Evolutionary conservation across 176 grass and related monocot genomes (phyloP).

Genomic region (Ensete glaucum): DNA sequence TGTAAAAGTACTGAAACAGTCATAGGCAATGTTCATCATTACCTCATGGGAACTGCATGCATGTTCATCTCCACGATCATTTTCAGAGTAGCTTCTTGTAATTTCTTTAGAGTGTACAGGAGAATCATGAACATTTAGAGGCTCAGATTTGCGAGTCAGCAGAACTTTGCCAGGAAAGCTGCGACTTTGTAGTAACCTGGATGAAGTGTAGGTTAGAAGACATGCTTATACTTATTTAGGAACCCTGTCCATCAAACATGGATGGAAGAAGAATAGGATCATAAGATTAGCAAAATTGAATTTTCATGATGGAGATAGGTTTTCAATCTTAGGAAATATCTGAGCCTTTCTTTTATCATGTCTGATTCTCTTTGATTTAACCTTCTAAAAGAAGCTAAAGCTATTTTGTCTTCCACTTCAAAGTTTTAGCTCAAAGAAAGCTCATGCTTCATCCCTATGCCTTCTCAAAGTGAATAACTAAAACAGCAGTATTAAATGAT

Average conservation of each 20-base stretch:
- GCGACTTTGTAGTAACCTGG: constrained; percentile 78
- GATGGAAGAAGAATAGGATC: not conserved
- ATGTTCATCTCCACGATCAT: constrained; percentile 40
- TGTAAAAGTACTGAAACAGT: not conserved
- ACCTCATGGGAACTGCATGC: constrained; percentile 49
- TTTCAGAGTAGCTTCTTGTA: constrained; percentile 33
- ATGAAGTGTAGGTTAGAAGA: constrained; percentile 7
- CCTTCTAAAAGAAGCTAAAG: too few species aligned
- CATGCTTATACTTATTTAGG: constrained; percentile 3
- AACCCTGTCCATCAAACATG: not conserved
- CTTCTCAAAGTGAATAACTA: too few species aligned
- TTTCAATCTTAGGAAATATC: not conserved
- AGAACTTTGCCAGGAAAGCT: constrained; percentile 92
- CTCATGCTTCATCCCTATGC: too few species aligned
- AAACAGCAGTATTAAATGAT: too few species aligned
- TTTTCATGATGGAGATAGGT: not conserved
- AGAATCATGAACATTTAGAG: constrained; percentile 36
- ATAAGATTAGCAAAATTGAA: not conserved
- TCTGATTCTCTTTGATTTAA: too few species aligned
- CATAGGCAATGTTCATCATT: constrained; percentile 6
- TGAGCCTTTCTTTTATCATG: too few species aligned
- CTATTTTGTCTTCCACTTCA: too few species aligned
- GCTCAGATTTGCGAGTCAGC: constrained; percentile 58
- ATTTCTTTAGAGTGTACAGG: constrained; percentile 35
- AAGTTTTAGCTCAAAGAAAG: too few species aligned